phyloP scores from a whole-genome alignment of 1,139 yeast species.

The Suhomyces anneliseae region DNA sequence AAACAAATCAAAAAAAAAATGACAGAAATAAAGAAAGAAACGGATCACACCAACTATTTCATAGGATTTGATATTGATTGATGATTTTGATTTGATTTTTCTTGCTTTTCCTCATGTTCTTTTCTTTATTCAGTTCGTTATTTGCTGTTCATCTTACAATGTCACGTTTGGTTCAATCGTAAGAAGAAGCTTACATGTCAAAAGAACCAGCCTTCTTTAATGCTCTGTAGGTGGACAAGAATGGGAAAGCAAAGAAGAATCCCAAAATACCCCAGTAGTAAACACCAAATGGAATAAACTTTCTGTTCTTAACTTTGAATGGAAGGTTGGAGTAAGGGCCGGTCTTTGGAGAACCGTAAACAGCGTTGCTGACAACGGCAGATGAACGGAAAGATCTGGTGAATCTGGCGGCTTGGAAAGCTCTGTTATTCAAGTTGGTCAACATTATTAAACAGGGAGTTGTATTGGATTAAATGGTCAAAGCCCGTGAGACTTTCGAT shows the following conservation, averaged over 20 bases:
- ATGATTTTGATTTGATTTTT: too few species aligned
- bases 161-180: too few species aligned
- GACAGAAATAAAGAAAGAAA: too few species aligned
- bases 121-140: too few species aligned
- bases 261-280: slow-evolving; percentile 81
- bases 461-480: background rate
- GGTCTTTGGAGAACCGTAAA: slow-evolving; percentile 56
- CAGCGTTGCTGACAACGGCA: slow-evolving; percentile 29
- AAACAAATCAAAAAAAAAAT: too few species aligned
- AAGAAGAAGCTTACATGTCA: slow-evolving; percentile 14
- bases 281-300: slow-evolving; percentile 73
- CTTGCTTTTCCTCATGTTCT: too few species aligned
- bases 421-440: slow-evolving; percentile 13
- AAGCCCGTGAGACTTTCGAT: background rate
- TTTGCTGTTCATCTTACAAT: too few species aligned
- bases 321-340: slow-evolving; percentile 94
- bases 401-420: slow-evolving; percentile 11
- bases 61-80: too few species aligned
- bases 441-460: slow-evolving; percentile 8
- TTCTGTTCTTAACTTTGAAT: slow-evolving; percentile 89
- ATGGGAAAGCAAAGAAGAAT: slow-evolving; percentile 59
- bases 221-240: slow-evolving; percentile 67
- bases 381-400: slow-evolving; percentile 44
- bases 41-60: too few species aligned
- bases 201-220: slow-evolving; percentile 72